These are phyloP conservation scores for Sporothrix pallida DNA, from an alignment of 2,329 filamentous ascomycete genomes.

Conservation along the genomic window DNA sequence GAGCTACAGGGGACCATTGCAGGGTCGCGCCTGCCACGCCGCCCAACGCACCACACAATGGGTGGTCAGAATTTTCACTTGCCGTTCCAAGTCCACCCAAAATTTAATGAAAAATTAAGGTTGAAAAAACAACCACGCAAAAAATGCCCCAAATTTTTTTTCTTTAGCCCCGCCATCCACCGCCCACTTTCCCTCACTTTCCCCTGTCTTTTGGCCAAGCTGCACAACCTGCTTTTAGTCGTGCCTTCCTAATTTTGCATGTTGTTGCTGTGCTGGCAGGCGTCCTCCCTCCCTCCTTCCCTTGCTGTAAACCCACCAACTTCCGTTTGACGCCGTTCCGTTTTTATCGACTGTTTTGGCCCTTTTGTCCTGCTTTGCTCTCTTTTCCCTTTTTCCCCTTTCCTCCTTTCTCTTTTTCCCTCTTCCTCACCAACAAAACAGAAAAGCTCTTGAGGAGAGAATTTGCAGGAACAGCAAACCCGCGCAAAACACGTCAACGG, in stretches of 20 bases:
- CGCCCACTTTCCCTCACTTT: constrained; percentile 29
- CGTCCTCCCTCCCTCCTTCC: constrained; percentile 22
- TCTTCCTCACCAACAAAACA: neutral
- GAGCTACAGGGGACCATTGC: neutral
- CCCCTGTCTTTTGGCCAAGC: neutral
- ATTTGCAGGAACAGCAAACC: constrained; percentile 9
- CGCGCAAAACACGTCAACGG: constrained; percentile 3
- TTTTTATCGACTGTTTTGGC: constrained; percentile 2
- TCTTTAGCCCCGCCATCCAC: constrained; percentile 34
- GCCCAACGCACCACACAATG: neutral
- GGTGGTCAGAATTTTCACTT: constrained; percentile 20
- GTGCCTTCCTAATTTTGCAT: constrained; percentile 30
- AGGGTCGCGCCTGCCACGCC: neutral
- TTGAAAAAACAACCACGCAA: constrained; percentile 15
- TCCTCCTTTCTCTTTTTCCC: neutral
- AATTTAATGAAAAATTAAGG: constrained; percentile 12
- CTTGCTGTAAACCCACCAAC: constrained; percentile 18
- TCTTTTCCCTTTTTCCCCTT: neutral
- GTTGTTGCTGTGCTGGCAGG: constrained; percentile 27
- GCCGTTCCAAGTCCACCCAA: constrained; percentile 4
- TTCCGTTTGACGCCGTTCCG: neutral
- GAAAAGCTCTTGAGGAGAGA: constrained; percentile 16
- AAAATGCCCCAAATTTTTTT: constrained; percentile 17
- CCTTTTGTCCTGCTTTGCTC: neutral
- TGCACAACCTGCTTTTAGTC: constrained; percentile 29